A percentile compares a stretch with the other conserved stretches of the same genome.
phyloP scores from a whole-genome alignment of 192 early-diverging fungal genomes.

The Chytriomyces sp. region DNA sequence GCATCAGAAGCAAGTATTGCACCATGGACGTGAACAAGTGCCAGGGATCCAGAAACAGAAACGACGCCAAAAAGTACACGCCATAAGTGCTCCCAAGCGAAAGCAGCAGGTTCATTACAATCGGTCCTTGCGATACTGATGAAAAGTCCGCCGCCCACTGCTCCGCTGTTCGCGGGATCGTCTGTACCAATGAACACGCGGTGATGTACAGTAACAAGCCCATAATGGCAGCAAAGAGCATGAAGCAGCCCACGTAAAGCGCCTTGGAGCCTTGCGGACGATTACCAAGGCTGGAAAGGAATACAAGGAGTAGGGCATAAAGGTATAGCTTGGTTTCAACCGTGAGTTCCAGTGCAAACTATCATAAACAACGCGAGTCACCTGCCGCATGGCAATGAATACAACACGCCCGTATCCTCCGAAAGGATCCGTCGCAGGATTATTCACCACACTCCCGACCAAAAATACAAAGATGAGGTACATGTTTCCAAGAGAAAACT shows the following conservation, averaged over 20 bases:
- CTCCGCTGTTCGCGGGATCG: slow-evolving; percentile 27
- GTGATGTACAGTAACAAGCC: slow-evolving; percentile 52
- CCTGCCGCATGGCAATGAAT: slow-evolving; percentile 41
- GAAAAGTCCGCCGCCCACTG: slow-evolving; percentile 18
- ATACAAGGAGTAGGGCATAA: slow-evolving; percentile 51
- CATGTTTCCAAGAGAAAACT: slow-evolving; percentile 76
- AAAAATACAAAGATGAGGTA: slow-evolving; percentile 62
- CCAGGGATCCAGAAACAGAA: slow-evolving; percentile 58
- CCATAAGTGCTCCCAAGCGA: slow-evolving; percentile 58
- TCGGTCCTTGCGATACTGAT: slow-evolving; percentile 27
- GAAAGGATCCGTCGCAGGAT: slow-evolving; percentile 60
- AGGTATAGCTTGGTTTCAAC: slow-evolving; percentile 41
- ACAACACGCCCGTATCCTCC: slow-evolving; percentile 44
- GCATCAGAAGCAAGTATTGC: slow-evolving; percentile 54
- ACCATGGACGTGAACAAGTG: slow-evolving; percentile 59
- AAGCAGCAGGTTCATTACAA: slow-evolving; percentile 47
- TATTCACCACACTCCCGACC: slow-evolving; percentile 33
- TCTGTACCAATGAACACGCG: slow-evolving; percentile 40
- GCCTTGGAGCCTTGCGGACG: slow-evolving; percentile 54
- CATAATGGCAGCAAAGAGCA: slow-evolving; percentile 59
- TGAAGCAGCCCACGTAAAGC: slow-evolving; percentile 51
- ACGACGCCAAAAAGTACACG: slow-evolving; percentile 50
- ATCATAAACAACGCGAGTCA: background rate
- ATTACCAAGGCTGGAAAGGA: slow-evolving; percentile 60
- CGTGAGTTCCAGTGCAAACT: background rate